Conservation (phyloP, 1,139 yeast species). For the Scheffersomyces segobiensis region DNA sequence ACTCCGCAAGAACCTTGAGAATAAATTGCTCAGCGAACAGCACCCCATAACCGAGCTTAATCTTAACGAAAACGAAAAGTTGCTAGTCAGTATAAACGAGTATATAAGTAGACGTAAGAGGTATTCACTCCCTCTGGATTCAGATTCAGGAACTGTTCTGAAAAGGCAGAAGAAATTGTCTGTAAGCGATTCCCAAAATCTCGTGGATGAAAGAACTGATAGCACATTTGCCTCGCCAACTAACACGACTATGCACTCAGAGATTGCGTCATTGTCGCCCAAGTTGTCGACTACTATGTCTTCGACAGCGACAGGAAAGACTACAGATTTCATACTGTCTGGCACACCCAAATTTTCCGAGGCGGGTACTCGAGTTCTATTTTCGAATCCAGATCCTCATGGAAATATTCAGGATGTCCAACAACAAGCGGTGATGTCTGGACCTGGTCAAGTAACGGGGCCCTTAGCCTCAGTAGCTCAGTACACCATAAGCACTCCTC, state of each 20-base stretch:
- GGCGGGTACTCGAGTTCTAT: neutral
- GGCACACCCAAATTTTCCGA: neutral
- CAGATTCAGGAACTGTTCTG: neutral
- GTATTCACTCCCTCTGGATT: neutral
- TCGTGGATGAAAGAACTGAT: neutral
- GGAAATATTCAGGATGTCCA: neutral
- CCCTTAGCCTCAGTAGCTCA: neutral
- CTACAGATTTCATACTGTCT: neutral
- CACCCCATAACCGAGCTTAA: conserved; percentile 10
- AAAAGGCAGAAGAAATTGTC: neutral
- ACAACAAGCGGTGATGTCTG: neutral
- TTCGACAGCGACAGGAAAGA: neutral
- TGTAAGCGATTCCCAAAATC: neutral
- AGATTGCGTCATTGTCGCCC: neutral
- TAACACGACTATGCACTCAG: neutral
- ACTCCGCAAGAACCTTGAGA: conserved; percentile 24
- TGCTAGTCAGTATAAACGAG: conserved; percentile 21
- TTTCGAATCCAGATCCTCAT: neutral
- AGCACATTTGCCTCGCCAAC: neutral
- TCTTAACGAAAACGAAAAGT: conserved; percentile 29
- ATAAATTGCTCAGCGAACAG: conserved; percentile 18
- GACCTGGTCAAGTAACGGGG: neutral
- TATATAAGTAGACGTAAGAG: conserved; percentile 4
- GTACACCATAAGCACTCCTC: neutral
- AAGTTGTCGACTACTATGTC: neutral